Evolutionary conservation across 768 basidiomycete genomes (phyloP), one percentile per base, ranked within the genome.

Genomic region (Leccinum boreale): DNA sequence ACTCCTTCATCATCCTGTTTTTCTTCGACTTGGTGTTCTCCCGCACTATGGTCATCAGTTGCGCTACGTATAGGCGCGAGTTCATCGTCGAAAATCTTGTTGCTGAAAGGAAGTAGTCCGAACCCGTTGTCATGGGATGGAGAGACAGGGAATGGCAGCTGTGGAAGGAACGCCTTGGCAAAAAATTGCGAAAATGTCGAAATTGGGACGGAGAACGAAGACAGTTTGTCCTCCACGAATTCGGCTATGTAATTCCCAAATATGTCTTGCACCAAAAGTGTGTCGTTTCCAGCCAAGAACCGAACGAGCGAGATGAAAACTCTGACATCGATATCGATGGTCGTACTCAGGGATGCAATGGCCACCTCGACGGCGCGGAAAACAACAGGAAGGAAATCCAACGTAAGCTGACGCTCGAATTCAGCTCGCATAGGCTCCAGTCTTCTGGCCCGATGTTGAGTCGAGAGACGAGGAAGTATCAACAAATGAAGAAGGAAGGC

Each of bases 261-360:
- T 24, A 79, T 46, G 8, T 72, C 57, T 19, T 50, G 55, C 10
- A 71, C 12, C 4, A 72, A 62, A 19, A 69, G 36, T 0, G 51
- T 50, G 17, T 52, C 53, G 26, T 72, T 59, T 14, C 65, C 52
- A 7, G 75, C 66, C 21, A 77, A 36, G 61, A 76, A 74, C 11
- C 70, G 70, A 39, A 86, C 53, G 23, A 86, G 70, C 15, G 75
- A 67, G 15, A 74, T 55, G 65, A 83, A 86, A 10, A 86, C 67
- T 35, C 78, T 73, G 14, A 81, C 81, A 61, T 88, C 86, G 6
- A 87, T 53, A 53, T 85, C 80, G n/a, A 79, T 58, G 39, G 70
- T 61, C 39, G 64, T 55, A 28, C 58, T 55, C 7, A 65, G 56
- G 4, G 59, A 52, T 15, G 67, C 57, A 6, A 73, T 60, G n/a